phyloP scores from a whole-genome alignment of 1,284 basidiomycete species.

The Sparassis latifolia region DNA sequence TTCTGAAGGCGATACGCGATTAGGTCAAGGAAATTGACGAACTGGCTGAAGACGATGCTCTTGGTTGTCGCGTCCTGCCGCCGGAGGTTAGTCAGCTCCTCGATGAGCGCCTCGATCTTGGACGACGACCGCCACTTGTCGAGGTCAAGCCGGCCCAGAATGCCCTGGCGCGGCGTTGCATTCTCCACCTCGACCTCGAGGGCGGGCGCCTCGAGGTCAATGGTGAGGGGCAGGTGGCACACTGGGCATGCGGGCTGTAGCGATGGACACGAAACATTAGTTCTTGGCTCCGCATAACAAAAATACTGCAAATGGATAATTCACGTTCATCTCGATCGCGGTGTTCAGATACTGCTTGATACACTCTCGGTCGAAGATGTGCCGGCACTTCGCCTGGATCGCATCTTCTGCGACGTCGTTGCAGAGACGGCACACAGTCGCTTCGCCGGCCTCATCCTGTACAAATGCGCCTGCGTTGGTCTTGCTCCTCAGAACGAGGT shows the following conservation, averaged over 20 bases:
- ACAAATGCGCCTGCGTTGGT: constrained; percentile 60
- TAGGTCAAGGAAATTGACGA: constrained; percentile 86
- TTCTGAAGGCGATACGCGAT: constrained; percentile 91
- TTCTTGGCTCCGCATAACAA: neutral
- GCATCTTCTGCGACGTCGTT: constrained; percentile 97
- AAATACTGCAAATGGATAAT: constrained; percentile 18
- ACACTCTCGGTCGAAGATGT: constrained; percentile 93
- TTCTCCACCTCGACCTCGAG: constrained; percentile 72
- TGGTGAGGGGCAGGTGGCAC: constrained; percentile 89
- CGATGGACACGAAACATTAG: neutral
- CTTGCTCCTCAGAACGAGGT: constrained; percentile 90
- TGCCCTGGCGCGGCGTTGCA: constrained; percentile 77
- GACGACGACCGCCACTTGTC: constrained; percentile 91
- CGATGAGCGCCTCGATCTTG: constrained; percentile 95
- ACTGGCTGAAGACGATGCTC: constrained; percentile 94
- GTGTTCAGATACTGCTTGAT: constrained; percentile 89
- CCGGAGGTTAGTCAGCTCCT: constrained; percentile 85
- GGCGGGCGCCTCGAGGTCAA: constrained; percentile 91
- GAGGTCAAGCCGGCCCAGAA: constrained; percentile 85
- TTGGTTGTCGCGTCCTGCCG: constrained; percentile 89
- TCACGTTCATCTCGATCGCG: constrained; percentile 64
- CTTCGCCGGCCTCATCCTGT: constrained; percentile 58
- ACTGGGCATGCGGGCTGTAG: constrained; percentile 88
- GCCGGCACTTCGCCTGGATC: constrained; percentile 86
- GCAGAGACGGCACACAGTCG: constrained; percentile 89